phyloP scores from a whole-genome alignment of 768 basidiomycete species.

The Pholiota microspora region DNA sequence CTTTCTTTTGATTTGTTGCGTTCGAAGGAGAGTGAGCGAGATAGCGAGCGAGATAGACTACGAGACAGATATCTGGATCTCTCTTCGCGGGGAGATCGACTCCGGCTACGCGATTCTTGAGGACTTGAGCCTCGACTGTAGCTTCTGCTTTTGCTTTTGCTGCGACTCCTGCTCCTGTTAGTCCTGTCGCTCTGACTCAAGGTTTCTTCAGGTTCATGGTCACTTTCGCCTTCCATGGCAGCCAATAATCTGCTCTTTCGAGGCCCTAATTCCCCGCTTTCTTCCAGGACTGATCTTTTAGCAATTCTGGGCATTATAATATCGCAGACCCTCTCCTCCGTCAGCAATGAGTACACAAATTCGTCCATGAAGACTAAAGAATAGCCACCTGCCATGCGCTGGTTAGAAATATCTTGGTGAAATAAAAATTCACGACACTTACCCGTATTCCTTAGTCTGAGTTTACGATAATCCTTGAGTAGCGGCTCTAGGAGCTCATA shows the following conservation, averaged over 20 bases:
- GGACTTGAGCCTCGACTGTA: conserved; percentile 25
- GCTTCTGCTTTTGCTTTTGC: conserved; percentile 22
- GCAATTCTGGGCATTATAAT: conserved; percentile 90
- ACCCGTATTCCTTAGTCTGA: conserved; percentile 82
- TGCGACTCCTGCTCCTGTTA: conserved; percentile 29
- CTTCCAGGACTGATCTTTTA: conserved; percentile 86
- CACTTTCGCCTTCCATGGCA: conserved; percentile 77
- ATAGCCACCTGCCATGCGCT: conserved; percentile 66
- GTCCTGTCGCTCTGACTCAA: conserved; percentile 29
- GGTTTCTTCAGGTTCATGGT: conserved; percentile 43
- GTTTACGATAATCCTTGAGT: conserved; percentile 90
- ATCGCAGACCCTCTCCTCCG: conserved; percentile 93
- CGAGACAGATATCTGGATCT: conserved; percentile 64
- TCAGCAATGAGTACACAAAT: conserved; percentile 80
- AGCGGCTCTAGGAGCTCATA: conserved; percentile 93
- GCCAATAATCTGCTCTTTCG: conserved; percentile 85
- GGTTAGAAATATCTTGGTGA: neutral
- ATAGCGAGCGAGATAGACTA: conserved; percentile 55
- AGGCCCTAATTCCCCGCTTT: conserved; percentile 85
- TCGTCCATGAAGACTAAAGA: conserved; percentile 88
- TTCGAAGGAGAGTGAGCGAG: conserved; percentile 45
- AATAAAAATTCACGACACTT: conserved; percentile 28
- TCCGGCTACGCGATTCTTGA: conserved; percentile 34
- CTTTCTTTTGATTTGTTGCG: conserved; percentile 46
- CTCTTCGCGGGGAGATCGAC: conserved; percentile 39